A percentile compares a stretch with the other conserved stretches of the same genome.
These are phyloP conservation scores for Actinomucor elegans DNA, from an alignment of 371 early-diverging fungal genomes.

Conservation along the genomic window DNA sequence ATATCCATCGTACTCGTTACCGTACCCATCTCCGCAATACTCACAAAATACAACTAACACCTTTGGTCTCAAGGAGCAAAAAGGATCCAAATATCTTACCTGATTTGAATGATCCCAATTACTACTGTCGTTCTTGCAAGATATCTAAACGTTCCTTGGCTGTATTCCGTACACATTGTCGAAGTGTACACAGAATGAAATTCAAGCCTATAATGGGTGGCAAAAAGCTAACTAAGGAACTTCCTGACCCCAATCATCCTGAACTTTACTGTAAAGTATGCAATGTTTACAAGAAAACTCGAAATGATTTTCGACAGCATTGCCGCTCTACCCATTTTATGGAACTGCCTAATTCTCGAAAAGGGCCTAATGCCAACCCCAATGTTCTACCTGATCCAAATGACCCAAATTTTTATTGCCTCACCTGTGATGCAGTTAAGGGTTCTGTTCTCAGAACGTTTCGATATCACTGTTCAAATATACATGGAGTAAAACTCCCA, in stretches of 20 bases:
- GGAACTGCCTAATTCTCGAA: background rate
- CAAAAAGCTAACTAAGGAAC: background rate
- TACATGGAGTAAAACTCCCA: background rate
- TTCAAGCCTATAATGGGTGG: background rate
- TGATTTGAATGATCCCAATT: background rate
- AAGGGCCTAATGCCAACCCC: background rate
- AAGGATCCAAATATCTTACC: background rate
- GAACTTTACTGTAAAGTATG: background rate
- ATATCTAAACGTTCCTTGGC: background rate
- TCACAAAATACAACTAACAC: background rate
- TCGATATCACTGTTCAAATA: background rate
- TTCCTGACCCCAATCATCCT: background rate
- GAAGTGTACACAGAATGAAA: background rate
- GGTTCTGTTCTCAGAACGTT: background rate
- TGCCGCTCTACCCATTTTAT: background rate
- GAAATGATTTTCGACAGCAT: background rate
- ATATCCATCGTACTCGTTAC: background rate
- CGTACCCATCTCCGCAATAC: background rate
- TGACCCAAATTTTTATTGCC: background rate
- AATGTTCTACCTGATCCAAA: background rate
- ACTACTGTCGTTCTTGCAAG: background rate
- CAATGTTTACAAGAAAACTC: background rate
- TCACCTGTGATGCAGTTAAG: background rate
- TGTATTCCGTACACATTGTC: background rate
- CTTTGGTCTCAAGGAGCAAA: no score